These are phyloP conservation scores for Linum trigynum DNA, from an alignment of 345 rosid genomes.

Conservation along the genomic window DNA sequence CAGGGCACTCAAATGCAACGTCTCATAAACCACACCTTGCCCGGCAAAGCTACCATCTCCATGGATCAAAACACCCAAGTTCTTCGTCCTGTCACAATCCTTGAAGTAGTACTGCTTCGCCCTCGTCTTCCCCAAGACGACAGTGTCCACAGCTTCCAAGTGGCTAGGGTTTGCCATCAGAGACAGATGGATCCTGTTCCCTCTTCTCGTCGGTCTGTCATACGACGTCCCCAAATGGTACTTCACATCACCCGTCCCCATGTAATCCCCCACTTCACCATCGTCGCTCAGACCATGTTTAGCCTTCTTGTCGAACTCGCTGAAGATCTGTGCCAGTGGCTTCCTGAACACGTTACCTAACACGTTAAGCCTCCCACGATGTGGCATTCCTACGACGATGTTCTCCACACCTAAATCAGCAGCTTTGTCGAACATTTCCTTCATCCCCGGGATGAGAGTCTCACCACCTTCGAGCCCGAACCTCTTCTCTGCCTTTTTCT, in stretches of 20 bases:
- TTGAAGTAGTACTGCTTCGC: conserved; percentile 71
- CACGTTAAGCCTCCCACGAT: conserved; percentile 70
- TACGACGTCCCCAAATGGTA: conserved; percentile 81
- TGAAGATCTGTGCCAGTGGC: conserved; percentile 70
- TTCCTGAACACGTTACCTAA: conserved; percentile 74
- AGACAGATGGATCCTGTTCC: conserved; percentile 72
- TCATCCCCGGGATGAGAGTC: conserved; percentile 82
- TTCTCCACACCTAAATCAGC: conserved; percentile 81
- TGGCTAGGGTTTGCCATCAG: conserved; percentile 86
- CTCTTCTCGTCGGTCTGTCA: conserved; percentile 84
- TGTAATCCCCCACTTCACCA: conserved; percentile 70
- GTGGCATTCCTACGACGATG: conserved; percentile 73
- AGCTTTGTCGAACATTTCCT: conserved; percentile 75
- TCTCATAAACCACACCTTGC: conserved; percentile 82
- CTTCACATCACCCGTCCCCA: conserved; percentile 79
- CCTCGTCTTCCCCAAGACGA: conserved; percentile 73
- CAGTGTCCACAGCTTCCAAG: conserved; percentile 81
- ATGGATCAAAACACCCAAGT: conserved; percentile 68
- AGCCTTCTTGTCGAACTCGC: conserved; percentile 44
- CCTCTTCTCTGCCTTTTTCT: conserved; percentile 75
- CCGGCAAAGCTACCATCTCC: conserved; percentile 93
- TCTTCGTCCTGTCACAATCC: conserved; percentile 53
- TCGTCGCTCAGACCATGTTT: conserved; percentile 53
- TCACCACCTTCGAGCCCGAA: conserved; percentile 92
- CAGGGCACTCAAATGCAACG: conserved; percentile 82